Base-by-base conservation (phyloP, 257 asterid species). In the Scutellaria minor region DNA sequence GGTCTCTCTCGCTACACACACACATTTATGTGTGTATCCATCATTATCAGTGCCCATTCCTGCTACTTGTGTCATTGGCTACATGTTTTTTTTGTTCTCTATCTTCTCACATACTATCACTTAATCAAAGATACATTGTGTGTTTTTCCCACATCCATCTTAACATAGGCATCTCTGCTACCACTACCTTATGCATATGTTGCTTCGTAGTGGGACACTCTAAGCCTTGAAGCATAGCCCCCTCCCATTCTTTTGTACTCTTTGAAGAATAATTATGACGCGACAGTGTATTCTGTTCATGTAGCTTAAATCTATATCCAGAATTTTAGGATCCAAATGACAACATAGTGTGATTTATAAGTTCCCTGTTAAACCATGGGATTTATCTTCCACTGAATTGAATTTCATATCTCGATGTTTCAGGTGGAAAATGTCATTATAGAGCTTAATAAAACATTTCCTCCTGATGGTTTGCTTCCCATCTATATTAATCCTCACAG, bases 401-500 rank as follows among this genome's bases (percentile, higher is more conserved):
- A 69, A 51, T 72, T 73, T 45, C 46, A 53, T 57, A 63, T 70
- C 57, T 74, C 71, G 51, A 70, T 70, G 74, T 76, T 89, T 78
- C 91, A 95, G 99, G 98, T 68, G 75, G 99, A 95, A 88, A 83
- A 92, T 82, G 96, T 87, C 72, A 95, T 92, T 57, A 51, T 79
- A 53, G 96, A 88, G 90, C 87, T 95, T 68, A 92, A 95, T 77
- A 92, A 87, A 79, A 88, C 93, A 63, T 95, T 92, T 74, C 99
- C 99, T 6, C 70, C 82, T 53, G 99, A 95, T 83, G 99, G 99
- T 78, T 83, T 95, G 77, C 97, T 95, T 76, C 99, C 99, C 76
- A 95, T 95, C 68, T 95, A 95, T 76, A 86, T 95, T 20, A 86
- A 88, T 81, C 96, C 98, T 14, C 85, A 87, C 48, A 84, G 77